Percentiles rank a stretch among this genome's conserved stretches.
These are phyloP conservation scores for Geoglossum cookeanum DNA, from an alignment of 2,329 filamentous ascomycete genomes.

Conservation along the genomic window DNA sequence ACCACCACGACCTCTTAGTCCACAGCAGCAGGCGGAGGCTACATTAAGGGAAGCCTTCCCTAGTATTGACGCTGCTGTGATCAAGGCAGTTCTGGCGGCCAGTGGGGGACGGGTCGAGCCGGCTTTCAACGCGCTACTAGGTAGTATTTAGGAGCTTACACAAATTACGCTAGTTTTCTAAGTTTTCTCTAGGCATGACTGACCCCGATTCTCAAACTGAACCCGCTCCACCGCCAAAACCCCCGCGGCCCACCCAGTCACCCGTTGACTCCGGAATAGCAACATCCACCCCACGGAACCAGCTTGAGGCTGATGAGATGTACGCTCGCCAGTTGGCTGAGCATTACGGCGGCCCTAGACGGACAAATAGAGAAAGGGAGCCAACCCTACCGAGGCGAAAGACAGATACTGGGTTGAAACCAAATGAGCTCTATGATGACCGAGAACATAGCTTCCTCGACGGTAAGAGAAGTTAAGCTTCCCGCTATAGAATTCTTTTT, in stretches of 20 bases:
- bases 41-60: slow-evolving; percentile 93
- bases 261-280: slow-evolving; percentile 12
- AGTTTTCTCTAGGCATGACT: slow-evolving; percentile 26
- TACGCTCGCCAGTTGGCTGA: slow-evolving; percentile 87
- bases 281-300: slow-evolving; percentile 43
- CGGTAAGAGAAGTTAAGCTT: slow-evolving; percentile 21
- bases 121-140: slow-evolving; percentile 84
- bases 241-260: slow-evolving; percentile 13
- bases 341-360: slow-evolving; percentile 39
- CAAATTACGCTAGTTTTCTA: not conserved
- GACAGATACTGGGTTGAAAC: slow-evolving; percentile 33
- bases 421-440: slow-evolving; percentile 41
- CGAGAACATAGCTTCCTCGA: slow-evolving; percentile 84
- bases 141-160: slow-evolving; percentile 26
- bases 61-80: slow-evolving; percentile 54
- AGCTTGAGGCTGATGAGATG: slow-evolving; percentile 76
- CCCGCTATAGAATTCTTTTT: slow-evolving; percentile 6
- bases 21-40: slow-evolving; percentile 66
- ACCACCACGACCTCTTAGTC: slow-evolving; percentile 64
- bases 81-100: slow-evolving; percentile 74
- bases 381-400: slow-evolving; percentile 26
- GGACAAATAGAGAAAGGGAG: slow-evolving; percentile 9
- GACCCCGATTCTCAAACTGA: slow-evolving; percentile 32
- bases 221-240: slow-evolving; percentile 14
- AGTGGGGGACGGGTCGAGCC: slow-evolving; percentile 79